A percentile compares a stretch with the other conserved stretches of the same genome.
phyloP scores from a whole-genome alignment of 1,284 basidiomycete genomes.

The Ustilago crameri region DNA sequence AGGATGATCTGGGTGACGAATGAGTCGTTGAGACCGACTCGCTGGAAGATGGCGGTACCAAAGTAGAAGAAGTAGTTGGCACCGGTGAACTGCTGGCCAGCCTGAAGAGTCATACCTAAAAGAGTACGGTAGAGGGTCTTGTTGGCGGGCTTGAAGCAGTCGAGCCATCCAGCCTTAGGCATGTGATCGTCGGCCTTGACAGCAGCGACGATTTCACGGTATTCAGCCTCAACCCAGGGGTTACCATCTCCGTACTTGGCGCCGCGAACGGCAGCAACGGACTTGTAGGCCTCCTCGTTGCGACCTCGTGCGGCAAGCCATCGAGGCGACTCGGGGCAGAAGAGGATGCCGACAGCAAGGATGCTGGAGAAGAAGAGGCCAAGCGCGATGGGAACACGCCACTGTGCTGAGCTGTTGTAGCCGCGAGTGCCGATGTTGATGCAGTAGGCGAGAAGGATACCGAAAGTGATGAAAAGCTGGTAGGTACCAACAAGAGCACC shows the following conservation, averaged over 20 bases:
- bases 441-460: slow-evolving; percentile 79
- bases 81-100: slow-evolving; percentile 80
- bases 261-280: slow-evolving; percentile 75
- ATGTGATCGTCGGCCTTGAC: slow-evolving; percentile 46
- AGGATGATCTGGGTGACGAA: slow-evolving; percentile 76
- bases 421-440: slow-evolving; percentile 62
- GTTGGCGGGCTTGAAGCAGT: slow-evolving; percentile 60
- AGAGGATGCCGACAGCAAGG: slow-evolving; percentile 76
- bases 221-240: slow-evolving; percentile 62
- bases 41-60: slow-evolving; percentile 76
- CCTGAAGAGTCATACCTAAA: slow-evolving; percentile 76
- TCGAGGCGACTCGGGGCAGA: slow-evolving; percentile 80
- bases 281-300: slow-evolving; percentile 72
- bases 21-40: slow-evolving; percentile 74
- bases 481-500: slow-evolving; percentile 78
- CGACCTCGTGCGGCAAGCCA: slow-evolving; percentile 75
- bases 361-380: slow-evolving; percentile 78
- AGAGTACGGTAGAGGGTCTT: slow-evolving; percentile 66
- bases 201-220: slow-evolving; percentile 60
- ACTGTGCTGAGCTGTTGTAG: slow-evolving; percentile 70
- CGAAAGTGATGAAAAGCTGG: slow-evolving; percentile 71
- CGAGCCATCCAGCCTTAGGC: slow-evolving; percentile 50
- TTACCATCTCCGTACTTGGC: slow-evolving; percentile 63
- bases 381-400: slow-evolving; percentile 78
- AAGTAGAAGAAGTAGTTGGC: slow-evolving; percentile 70